Conservation (phyloP, 192 early-diverging fungal genomes). For the Funneliformis mosseae region DNA sequence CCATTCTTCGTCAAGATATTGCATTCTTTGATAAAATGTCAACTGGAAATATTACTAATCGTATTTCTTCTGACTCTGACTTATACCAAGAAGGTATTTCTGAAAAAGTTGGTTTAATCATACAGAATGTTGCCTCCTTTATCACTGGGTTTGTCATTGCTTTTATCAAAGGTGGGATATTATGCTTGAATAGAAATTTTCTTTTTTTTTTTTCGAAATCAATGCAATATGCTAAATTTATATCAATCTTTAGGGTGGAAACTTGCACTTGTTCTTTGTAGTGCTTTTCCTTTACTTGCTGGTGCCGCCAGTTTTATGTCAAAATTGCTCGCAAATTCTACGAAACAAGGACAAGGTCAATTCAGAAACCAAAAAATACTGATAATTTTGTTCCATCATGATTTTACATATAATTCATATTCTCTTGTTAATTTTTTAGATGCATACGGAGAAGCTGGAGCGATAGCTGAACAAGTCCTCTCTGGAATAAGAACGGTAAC, state of each 20-base stretch:
- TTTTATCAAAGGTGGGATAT: conserved; percentile 54
- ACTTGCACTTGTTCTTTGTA: conserved; percentile 79
- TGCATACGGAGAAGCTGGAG: conserved; percentile 82
- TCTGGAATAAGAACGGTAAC: conserved; percentile 86
- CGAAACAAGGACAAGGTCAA: conserved; percentile 9
- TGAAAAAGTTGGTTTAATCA: conserved; percentile 78
- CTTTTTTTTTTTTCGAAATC: background rate
- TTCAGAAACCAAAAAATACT: background rate
- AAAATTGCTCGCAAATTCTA: background rate
- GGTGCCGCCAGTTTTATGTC: conserved; percentile 20
- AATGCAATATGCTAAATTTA: conserved; percentile 27
- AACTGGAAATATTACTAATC: conserved; percentile 75
- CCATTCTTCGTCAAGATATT: conserved; percentile 83
- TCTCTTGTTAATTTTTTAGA: conserved; percentile 26
- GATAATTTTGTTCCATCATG: background rate
- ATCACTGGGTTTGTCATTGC: conserved; percentile 75
- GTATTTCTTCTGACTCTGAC: conserved; percentile 38
- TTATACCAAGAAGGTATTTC: conserved; percentile 87
- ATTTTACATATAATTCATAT: background rate
- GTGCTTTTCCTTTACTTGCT: conserved; percentile 75
- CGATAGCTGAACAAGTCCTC: conserved; percentile 88
- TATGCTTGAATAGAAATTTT: conserved; percentile 5
- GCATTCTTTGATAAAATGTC: conserved; percentile 83
- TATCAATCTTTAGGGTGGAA: conserved; percentile 73
- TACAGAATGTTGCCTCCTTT: conserved; percentile 68